Base-by-base conservation (phyloP, 352 stramenopile species). In the Globisporangium cylindrosporum region DNA sequence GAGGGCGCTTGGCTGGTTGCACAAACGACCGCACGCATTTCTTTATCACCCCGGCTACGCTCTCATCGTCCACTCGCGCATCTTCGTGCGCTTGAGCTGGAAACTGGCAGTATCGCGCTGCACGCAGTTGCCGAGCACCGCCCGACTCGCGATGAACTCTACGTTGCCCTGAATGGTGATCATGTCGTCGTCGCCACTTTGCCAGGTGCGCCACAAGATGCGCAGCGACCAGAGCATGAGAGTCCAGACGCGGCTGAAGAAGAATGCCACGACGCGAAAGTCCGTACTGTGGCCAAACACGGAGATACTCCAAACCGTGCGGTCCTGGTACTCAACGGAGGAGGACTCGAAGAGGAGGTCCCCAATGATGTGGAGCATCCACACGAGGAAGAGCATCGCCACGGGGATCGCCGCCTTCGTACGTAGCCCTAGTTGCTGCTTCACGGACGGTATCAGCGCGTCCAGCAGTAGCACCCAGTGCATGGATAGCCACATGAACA, bases 381-480 rank as follows among this genome's bases (percentile, higher is more conserved):
- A 25, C 8, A 43, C 36, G 18, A 57, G n/a, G 15, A 57, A 57
- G 0, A 25, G 38, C 20, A 18, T 46, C 38, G 7, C 38, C 38
- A 18, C 38, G 15, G 38, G 2, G 12, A 46, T 18, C 12, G 38
- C 12, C 4, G 38, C 12, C 10, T 18, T 20, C 38, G 36, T 34
- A 6, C 25, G 58, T 20, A 74, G 68, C n/a, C 60, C 46, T 1
- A 76, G 54, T 22, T 49, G 25, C 4, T 53, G 32, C 4, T 68
- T 57, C 48, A 67, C 56, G 3, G 49, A 41, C 3, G 71, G 68
- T 0, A 60, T 69, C 29, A 74, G 67, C 20, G 67, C 64, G 27
- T 77, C 73, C 9, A 79, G 49, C 20, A 55, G 66, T 36, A 79
- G 49, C 18, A 70, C 57, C 15, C 18, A 20, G 25, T 80, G 68